These are phyloP conservation scores for Syzygium aqueum DNA, from an alignment of 345 rosid genomes.

Conservation along the genomic window DNA sequence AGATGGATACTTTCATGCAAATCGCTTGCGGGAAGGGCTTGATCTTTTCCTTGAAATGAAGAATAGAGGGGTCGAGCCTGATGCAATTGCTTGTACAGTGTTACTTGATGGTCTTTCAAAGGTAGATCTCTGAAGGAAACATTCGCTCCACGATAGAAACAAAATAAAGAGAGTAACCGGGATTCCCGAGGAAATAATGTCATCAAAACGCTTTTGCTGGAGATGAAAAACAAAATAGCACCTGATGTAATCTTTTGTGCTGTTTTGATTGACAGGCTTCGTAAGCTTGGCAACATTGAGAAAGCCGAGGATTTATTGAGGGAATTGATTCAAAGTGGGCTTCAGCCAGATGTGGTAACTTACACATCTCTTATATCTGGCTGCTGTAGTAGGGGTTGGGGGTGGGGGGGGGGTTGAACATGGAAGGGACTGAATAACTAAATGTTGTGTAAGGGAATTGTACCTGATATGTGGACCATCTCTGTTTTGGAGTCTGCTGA, in stretches of 20 bases:
- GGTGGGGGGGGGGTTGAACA: not conserved
- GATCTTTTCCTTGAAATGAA: conserved; percentile 48
- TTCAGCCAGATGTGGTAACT: conserved; percentile 50
- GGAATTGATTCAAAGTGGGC: conserved; percentile 43
- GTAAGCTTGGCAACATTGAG: conserved; percentile 35
- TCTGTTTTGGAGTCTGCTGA: not conserved
- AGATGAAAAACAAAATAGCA: conserved; percentile 25
- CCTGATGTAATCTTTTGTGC: conserved; percentile 50
- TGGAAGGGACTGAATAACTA: conserved; percentile 26
- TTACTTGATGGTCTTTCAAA: conserved; percentile 38
- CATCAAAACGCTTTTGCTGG: conserved; percentile 20
- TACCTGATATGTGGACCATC: conserved; percentile 2
- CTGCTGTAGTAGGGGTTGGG: conserved; percentile 17
- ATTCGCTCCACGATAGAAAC: conserved; percentile 2
- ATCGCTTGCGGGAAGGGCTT: conserved; percentile 28
- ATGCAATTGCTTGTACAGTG: conserved; percentile 50
- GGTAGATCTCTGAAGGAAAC: conserved; percentile 2
- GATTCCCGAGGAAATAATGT: not conserved
- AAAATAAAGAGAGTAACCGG: conserved; percentile 2
- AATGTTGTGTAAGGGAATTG: conserved; percentile 26
- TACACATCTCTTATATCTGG: conserved; percentile 45
- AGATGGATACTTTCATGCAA: conserved; percentile 37
- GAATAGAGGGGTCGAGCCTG: conserved; percentile 48
- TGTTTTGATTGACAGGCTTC: conserved; percentile 44
- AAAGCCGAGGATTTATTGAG: conserved; percentile 28